Evolutionary conservation across 2,329 filamentous ascomycete genomes (phyloP), one percentile per base, ranked within the genome.

Genomic region (Colletotrichum ledebouriae): DNA sequence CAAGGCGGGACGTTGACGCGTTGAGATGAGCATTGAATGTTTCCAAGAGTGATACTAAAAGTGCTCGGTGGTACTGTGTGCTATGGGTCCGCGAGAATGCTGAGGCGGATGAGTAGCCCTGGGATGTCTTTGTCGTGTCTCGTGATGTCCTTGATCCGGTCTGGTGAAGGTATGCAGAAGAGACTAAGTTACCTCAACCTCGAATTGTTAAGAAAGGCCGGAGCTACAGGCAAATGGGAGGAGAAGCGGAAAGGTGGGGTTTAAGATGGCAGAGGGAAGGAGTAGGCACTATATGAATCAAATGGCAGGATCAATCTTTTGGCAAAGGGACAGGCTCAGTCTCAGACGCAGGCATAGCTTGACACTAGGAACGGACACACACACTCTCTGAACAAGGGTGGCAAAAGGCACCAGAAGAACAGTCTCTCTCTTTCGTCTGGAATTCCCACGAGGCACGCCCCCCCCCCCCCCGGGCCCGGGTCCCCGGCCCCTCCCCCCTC

Each of bases 21-120:
- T 66, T 69, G 63, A 61, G 67, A 67, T 67, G 67, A 67, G 67
- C 67, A 69, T 69, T 62, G 67, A 62, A 69, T 67, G 67, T 67
- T 69, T 69, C 52, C 67, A 52, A 65, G 49, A 17, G 25, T 33
- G 52, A 42, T 20, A 56, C 47, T 55, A 59, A 20, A 50, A 25
- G 39, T 22, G 52, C 13, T 37, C 20, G 22, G 50, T 58, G 50
- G 22, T 56, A 49, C 37, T 41, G 46, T 39, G 46, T 39, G 39
- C 34, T 67, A 29, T 49, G 17, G 33, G 53, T 46, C 59, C 59
- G 44, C 52, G 33, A 25, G 59, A 67, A 65, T 65, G 65, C n/a
- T 52, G 49, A 13, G 25, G 59, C 55, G 65, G 60, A 57, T 57
- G 52, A 46, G 61, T 59, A 39, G 41, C 60, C 41, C n/a, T 65